Evolutionary conservation across 2,329 filamentous ascomycete genomes (phyloP).

Genomic region (Dactylonectria estremocensis): DNA sequence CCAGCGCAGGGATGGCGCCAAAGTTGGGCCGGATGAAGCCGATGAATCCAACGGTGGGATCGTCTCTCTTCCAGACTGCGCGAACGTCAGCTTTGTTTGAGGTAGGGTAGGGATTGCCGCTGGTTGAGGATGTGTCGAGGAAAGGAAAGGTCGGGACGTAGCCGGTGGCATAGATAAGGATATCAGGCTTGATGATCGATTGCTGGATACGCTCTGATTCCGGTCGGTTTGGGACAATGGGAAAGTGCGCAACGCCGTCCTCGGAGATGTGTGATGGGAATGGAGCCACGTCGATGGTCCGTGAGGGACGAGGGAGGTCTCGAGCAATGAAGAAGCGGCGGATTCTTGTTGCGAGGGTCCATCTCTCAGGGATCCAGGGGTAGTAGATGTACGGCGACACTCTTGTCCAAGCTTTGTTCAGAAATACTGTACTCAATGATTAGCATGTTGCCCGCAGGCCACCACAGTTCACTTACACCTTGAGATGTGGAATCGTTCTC

Average conservation of each 20-base stretch:
- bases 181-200: constrained; percentile 55
- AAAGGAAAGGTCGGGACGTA: constrained; percentile 61
- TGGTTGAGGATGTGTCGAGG: constrained; percentile 38
- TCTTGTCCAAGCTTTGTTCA: constrained; percentile 53
- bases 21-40: constrained; percentile 62
- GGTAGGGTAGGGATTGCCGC: constrained; percentile 53
- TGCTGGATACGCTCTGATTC: constrained; percentile 51
- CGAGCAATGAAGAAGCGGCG: constrained; percentile 53
- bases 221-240: constrained; percentile 44
- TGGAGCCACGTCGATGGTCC: constrained; percentile 55
- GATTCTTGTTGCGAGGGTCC: constrained; percentile 45
- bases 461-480: constrained; percentile 34
- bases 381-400: constrained; percentile 53
- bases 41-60: constrained; percentile 60
- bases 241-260: constrained; percentile 53
- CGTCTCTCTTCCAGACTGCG: constrained; percentile 61
- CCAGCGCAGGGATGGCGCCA: constrained; percentile 62
- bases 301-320: constrained; percentile 40
- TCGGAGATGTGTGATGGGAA: constrained; percentile 52
- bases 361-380: constrained; percentile 49
- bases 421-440: constrained; percentile 45
- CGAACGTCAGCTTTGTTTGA: constrained; percentile 65
- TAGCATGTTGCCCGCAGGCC: background rate
- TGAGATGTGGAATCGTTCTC: constrained; percentile 45
- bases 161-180: constrained; percentile 62